These are phyloP conservation scores for Nemania abortiva DNA, from an alignment of 2,329 filamentous ascomycete genomes.

Conservation along the genomic window DNA sequence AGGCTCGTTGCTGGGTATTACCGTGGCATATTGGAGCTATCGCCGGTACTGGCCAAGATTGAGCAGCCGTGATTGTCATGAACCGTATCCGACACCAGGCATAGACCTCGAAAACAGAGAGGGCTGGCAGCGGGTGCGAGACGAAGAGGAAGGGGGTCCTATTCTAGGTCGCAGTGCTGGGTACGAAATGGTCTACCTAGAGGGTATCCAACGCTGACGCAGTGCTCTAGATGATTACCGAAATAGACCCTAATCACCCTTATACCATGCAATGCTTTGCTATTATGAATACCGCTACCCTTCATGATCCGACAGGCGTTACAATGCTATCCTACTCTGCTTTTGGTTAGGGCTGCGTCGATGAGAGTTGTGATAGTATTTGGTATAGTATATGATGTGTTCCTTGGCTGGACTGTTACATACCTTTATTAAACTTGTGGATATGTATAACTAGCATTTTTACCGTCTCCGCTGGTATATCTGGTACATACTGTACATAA, in stretches of 20 bases:
- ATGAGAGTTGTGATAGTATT: background rate
- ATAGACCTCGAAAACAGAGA: constrained; percentile 48
- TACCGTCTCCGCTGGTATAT: background rate
- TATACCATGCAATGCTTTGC: constrained; percentile 4
- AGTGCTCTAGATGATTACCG: constrained; percentile 44
- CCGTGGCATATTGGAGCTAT: constrained; percentile 74
- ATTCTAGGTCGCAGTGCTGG: constrained; percentile 49
- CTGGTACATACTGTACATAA: no score
- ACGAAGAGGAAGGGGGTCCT: constrained; percentile 64
- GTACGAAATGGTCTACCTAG: constrained; percentile 49
- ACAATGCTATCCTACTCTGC: no score
- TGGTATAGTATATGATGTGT: constrained; percentile 6
- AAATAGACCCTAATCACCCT: constrained; percentile 20
- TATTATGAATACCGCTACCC: background rate
- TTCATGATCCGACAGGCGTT: background rate
- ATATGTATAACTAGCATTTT: background rate
- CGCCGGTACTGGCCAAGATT: constrained; percentile 72
- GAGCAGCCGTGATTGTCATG: constrained; percentile 64
- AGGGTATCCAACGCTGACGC: constrained; percentile 43
- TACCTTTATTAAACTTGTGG: constrained; percentile 1
- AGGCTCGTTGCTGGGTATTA: constrained; percentile 70
- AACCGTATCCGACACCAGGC: constrained; percentile 66
- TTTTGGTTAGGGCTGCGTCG: constrained; percentile 1
- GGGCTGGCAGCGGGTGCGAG: constrained; percentile 60
- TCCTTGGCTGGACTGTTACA: background rate